phyloP scores from a whole-genome alignment of 2,329 filamentous ascomycete genomes.

The Purpureocillium takamizusanense region DNA sequence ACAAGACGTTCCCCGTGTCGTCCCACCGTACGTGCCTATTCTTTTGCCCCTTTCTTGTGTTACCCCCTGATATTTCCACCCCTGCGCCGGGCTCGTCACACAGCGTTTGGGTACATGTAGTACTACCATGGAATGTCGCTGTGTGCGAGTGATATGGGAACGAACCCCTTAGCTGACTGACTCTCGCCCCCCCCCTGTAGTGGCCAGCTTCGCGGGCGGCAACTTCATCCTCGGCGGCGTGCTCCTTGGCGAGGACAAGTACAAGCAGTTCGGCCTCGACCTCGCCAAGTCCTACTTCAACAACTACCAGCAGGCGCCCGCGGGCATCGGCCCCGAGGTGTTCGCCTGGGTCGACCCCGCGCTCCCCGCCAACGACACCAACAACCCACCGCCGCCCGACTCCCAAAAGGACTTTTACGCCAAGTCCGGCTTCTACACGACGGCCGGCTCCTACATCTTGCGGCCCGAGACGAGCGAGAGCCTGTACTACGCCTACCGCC shows the following conservation, averaged over 20 bases:
- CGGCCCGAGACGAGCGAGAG: constrained; percentile 77
- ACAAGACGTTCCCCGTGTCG: constrained; percentile 32
- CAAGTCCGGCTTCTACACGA: constrained; percentile 64
- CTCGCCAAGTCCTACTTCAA: constrained; percentile 66
- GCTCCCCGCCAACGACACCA: constrained; percentile 21
- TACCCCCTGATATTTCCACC: too few species aligned
- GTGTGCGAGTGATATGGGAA: too few species aligned
- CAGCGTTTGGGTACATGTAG: too few species aligned
- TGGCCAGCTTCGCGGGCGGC: constrained; percentile 77
- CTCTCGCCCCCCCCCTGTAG: constrained; percentile 26
- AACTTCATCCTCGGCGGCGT: constrained; percentile 78
- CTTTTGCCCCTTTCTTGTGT: too few species aligned
- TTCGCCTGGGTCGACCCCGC: constrained; percentile 52
- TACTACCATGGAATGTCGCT: too few species aligned
- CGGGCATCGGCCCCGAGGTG: constrained; percentile 67
- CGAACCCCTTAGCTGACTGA: constrained; percentile 15
- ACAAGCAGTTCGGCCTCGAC: constrained; percentile 64
- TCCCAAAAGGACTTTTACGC: constrained; percentile 52
- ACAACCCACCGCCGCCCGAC: constrained; percentile 32
- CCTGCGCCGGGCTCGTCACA: too few species aligned
- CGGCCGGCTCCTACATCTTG: constrained; percentile 51
- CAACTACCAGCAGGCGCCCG: constrained; percentile 60
- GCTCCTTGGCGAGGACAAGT: constrained; percentile 54
- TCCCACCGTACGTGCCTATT: constrained; percentile 34
- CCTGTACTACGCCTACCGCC: constrained; percentile 79